Evolutionary conservation across 306 rosid genomes (phyloP), one percentile per base, ranked within the genome.

Genomic region (Leucaena leucocephala): DNA sequence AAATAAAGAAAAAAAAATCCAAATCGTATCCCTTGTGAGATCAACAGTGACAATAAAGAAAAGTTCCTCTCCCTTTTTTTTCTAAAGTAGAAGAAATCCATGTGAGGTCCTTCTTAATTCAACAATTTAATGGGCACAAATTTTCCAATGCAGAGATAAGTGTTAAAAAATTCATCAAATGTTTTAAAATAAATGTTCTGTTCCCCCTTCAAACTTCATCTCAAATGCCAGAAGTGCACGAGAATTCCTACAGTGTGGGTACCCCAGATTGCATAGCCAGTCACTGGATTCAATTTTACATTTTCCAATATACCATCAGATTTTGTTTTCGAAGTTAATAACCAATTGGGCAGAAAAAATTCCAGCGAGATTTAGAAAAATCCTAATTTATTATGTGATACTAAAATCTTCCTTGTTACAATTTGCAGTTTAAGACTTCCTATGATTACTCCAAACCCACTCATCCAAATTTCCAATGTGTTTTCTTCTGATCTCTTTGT

Each of bases 261-360:
- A 13, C 13, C 63, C 21, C 34, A 19, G 10, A 57, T 57, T 19
- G 13, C 63, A 57, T 21, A 21, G 34, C 63, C 2, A 57, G 13
- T 21, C 64, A 58, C 36, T 17, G 33, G 61, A 55, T 17, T 55
- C 61, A 6, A 55, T 19, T 55, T 54, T 7, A n/a, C 11, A 55
- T 8, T 21, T 19, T 57, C 63, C 34, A 57, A 21, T 21, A 21
- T 21, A 21, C 35, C 76, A 40, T 39, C 69, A 79, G 40, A 57
- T 62, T 79, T 71, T 75, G 59, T 78, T 79, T 57, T 81, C 84
- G 74, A 76, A 68, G 71, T 58, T 63, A 81, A 85, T 44, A 75
- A 76, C 66, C 82, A 78, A 62, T 78, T 83, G 27, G 4, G 33
- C 33, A 8, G 7, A 33, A 78, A 35, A 22, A 6, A n/a, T 44